Evolutionary conservation across 2,329 filamentous ascomycete species (phyloP).

Genomic region (Amauroascus niger): DNA sequence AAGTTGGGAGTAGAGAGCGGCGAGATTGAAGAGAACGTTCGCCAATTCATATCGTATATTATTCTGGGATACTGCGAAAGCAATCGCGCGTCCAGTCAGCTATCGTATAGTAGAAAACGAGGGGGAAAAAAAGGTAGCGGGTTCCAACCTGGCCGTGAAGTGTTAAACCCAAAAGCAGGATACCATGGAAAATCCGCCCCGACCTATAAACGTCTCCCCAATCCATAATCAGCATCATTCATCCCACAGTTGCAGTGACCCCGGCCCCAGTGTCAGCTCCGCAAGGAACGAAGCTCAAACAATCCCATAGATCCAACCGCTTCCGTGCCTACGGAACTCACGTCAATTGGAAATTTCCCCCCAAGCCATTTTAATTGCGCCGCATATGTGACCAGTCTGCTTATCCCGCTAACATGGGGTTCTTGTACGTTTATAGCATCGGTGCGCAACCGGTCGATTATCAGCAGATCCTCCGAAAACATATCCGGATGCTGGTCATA

Average conservation of each 20-base stretch:
- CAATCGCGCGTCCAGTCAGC: not conserved
- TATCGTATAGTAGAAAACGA: too few species aligned
- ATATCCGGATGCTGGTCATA: conserved; percentile 98
- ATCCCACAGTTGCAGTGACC: not conserved
- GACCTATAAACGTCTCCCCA: conserved; percentile 49
- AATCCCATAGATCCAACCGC: not conserved
- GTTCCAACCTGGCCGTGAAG: conserved; percentile 51
- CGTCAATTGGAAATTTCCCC: conserved; percentile 93
- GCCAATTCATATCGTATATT: conserved; percentile 73
- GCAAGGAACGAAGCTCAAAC: not conserved
- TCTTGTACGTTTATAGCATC: conserved; percentile 86
- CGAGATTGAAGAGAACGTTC: conserved; percentile 88
- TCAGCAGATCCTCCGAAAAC: conserved; percentile 80
- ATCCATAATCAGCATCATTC: conserved; percentile 1
- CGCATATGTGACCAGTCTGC: conserved; percentile 81
- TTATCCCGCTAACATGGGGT: conserved; percentile 74
- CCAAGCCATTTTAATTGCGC: conserved; percentile 88
- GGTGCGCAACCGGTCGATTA: conserved; percentile 70
- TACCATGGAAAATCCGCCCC: conserved; percentile 97
- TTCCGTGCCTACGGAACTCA: conserved; percentile 34
- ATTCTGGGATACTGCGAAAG: conserved; percentile 46
- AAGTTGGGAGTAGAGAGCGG: conserved; percentile 85
- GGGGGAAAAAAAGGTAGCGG: not conserved
- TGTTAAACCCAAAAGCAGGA: conserved; percentile 83
- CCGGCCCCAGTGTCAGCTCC: not conserved